Percentiles rank a stretch among this genome's conserved stretches.
Conservation (phyloP, 805 yeast species). For the Saccharomycopsis babjevae region DNA sequence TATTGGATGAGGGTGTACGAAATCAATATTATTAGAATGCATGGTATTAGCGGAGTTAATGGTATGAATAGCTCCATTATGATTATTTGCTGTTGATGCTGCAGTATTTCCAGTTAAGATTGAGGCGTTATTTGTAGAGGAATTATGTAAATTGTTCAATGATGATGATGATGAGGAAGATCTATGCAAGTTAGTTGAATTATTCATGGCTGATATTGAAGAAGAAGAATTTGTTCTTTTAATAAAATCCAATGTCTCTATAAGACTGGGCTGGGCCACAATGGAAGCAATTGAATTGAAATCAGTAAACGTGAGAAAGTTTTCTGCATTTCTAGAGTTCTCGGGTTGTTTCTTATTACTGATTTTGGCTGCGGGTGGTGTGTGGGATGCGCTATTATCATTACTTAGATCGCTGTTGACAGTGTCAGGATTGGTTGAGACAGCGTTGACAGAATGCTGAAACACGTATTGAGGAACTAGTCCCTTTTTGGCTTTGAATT, state of each 20-base stretch:
- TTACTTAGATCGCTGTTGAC: neutral
- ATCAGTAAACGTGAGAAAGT: slow-evolving; percentile 1
- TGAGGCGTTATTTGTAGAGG: neutral
- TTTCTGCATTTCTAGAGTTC: neutral
- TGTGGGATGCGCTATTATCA: neutral
- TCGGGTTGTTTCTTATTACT: neutral
- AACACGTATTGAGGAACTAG: slow-evolving; percentile 4
- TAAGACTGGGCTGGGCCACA: slow-evolving; percentile 7
- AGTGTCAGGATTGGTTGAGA: neutral
- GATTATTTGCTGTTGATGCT: neutral
- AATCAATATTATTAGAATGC: neutral
- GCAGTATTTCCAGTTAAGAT: neutral
- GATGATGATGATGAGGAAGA: neutral
- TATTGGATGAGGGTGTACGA: neutral
- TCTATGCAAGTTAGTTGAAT: neutral
- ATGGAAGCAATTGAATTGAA: slow-evolving; percentile 10
- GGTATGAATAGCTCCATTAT: neutral
- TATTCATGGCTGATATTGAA: neutral
- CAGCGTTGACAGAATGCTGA: neutral
- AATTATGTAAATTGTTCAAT: neutral
- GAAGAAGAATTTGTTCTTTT: neutral
- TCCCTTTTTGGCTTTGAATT: slow-evolving; percentile 1
- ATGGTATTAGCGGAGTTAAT: neutral
- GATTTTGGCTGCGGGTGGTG: neutral
- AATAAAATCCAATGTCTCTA: neutral